Base-by-base conservation (phyloP, 768 basidiomycete species). In the Phaffia australis region DNA sequence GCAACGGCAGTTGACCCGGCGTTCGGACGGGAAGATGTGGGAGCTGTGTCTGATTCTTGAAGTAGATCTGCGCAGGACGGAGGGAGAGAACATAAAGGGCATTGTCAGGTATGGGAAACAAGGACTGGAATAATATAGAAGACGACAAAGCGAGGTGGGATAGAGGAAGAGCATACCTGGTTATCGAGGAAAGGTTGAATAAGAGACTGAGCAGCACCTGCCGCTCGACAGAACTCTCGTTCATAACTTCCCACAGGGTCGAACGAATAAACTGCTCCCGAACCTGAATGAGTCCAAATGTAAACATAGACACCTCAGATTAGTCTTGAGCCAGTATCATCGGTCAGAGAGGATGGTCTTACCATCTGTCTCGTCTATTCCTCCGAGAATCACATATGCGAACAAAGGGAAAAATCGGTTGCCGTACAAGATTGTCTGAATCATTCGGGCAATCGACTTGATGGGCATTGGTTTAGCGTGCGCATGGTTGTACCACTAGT, bases 161-260 rank as follows among this genome's bases (percentile, higher is more conserved):
- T n/a, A 65, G 23, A 35, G 56, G 23, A 21, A 21, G 27, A 32
- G 79, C 87, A 78, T 74, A 87, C 94, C 84, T 98, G 93, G 77
- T 95, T 97, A 79, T 99, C 95, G 72, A 99, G 79, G 84, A 99
- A 95, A 1, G 95, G 95, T 74, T 99, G 95, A 8, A 99, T 84
- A 27, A 99, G 83, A 57, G 85, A 83, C 75, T 90, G 87, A n/a
- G 93, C 94, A 19, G 93, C 87, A 59, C 95, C 95, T 57, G 93
- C 92, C 49, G 93, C 93, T 69, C 95, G 86, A 79, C 93, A 98
- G 42, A 88, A 84, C 79, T 95, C 92, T 68, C 95, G 87, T 78
- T 98, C 93, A 77, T 99, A 99, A 57, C 89, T 92, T 30, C 95
- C 95, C 42, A 98, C 91, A 49, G 95, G 95, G 78, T 99, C 95